phyloP scores from a whole-genome alignment of 192 early-diverging fungal genomes.

The Dissophora globulifera region DNA sequence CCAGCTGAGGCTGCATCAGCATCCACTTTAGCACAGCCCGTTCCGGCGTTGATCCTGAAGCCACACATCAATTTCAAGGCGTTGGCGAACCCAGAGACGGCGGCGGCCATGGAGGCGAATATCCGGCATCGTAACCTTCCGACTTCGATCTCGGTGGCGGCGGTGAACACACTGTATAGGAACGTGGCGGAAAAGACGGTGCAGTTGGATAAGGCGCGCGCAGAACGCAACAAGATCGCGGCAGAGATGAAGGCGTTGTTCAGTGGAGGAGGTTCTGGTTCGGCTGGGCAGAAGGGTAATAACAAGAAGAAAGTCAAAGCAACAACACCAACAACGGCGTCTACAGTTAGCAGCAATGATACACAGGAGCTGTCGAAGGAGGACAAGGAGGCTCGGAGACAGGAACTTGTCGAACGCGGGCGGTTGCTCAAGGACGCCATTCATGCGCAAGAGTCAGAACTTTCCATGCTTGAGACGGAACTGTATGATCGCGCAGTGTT shows the following conservation, averaged over 20 bases:
- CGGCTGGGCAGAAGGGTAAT: too few species aligned
- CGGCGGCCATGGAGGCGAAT: slow-evolving; percentile 55
- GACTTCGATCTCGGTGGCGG: slow-evolving; percentile 55
- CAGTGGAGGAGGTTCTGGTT: too few species aligned
- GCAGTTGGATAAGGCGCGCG: slow-evolving; percentile 58
- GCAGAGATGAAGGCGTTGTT: slow-evolving; percentile 39
- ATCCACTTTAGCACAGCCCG: not conserved
- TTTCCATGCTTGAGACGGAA: slow-evolving; percentile 61
- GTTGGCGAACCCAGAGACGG: slow-evolving; percentile 60
- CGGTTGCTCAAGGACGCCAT: slow-evolving; percentile 69
- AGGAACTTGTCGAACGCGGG: slow-evolving; percentile 61
- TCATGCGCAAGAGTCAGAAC: slow-evolving; percentile 57
- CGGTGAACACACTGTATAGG: slow-evolving; percentile 63
- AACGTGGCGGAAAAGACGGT: slow-evolving; percentile 49
- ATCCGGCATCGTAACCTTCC: slow-evolving; percentile 65
- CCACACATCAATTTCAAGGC: slow-evolving; percentile 70
- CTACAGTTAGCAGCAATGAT: too few species aligned
- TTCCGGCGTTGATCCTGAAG: slow-evolving; percentile 28
- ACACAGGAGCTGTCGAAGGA: slow-evolving; percentile 8
- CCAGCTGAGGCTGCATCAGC: too few species aligned
- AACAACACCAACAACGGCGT: not conserved
- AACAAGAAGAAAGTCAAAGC: slow-evolving; percentile 12
- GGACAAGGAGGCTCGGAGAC: slow-evolving; percentile 19
- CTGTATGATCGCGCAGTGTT: slow-evolving; percentile 71
- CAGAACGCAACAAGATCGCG: slow-evolving; percentile 59